Base-by-base conservation (phyloP, 768 basidiomycete species). In the Tylopilus subfusipes region DNA sequence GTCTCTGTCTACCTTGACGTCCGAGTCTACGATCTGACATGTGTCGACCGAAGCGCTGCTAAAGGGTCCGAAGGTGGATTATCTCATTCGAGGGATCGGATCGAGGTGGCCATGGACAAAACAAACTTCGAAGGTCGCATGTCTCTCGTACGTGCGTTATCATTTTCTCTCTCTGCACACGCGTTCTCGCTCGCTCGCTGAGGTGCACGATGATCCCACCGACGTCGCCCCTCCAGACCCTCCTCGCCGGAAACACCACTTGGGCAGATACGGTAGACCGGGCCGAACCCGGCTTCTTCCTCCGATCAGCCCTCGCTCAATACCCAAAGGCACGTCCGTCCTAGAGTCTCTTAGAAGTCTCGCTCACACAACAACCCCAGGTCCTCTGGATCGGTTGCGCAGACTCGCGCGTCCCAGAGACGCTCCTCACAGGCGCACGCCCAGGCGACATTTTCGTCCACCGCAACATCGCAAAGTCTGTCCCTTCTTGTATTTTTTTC, bases 371-470 rank as follows among this genome's bases (percentile, higher is more conserved):
- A n/a, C n/a, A n/a, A 10, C 21, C 24, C 39, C 39, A 90, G 88
- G 75, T 86, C 11, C 82, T 90, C 62, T 91, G 88, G 88, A 83
- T 91, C 66, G 87, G 89, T 48, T 91, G 89, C 66, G 79, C 90
- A 24, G 93, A 96, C 72, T 94, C 92, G 16, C 79, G 93, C 58
- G 91, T 93, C 1, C 91, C 93, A 27, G 93, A 93, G 68, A 82
- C 83, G 21, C 82, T 90, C 59, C 69, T 92, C 59, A 85, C 87
- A 4, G 83, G 77, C 21, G 77, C 84, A 31, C 80, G 78, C 55
- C 93, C 93, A 0, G 93, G 93, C 48, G 90, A 91, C 42, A 83
- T 96, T 53, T 95, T 96, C 61, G 87, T 89, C 31, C 85, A 93
- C 72, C 77, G 93, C 45, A 95, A 95, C 70, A 84, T 96, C 56